Evolutionary conservation across 306 rosid species (phyloP), one percentile per base, ranked within the genome.

Genomic region (Nissolia schottii): DNA sequence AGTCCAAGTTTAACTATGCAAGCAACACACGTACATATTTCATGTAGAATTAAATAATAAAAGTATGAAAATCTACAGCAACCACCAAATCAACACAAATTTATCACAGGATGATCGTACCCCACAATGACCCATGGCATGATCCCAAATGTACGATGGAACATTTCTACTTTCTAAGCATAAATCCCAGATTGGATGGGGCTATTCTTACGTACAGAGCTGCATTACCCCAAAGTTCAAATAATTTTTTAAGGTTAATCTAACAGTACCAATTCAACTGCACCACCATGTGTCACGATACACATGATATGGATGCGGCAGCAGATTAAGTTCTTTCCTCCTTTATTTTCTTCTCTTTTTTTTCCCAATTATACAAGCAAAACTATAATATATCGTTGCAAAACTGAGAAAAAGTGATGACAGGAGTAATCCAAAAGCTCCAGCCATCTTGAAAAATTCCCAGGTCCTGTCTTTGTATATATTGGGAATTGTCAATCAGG

Each of bases 301-400:
- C 19, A 46, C 51, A 50, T 25, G 37, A 78, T 37, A 40, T 55
- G 41, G 46, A 46, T 72, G 49, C 56, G 23, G 43, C 62, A 22
- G 8, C 22, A 24, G 64, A 24, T 35, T 34, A 20, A 66, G 71
- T 51, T 59, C 49, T 59, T 35, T 74, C 55, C 48, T 72, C 34
- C 35, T 72, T 12, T 59, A 38, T 27, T 56, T 57, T 49, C 15
- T 5, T 37, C 49, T 65, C 49, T 65, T 32, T 10, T 62, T 31
- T 41, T 34, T 20, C 41, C 28, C 80, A 63, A 63, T 13, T 27
- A 70, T 51, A 62, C 16, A 43, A 69, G 73, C 3, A 75, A 32
- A 43, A 63, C 58, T 24, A n/a, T n/a, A 53, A 31, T 24, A 53
- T 24, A 62, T 34, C 77, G 64, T 56, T 48, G 81, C 74, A 64